phyloP scores from a whole-genome alignment of 257 asterid genomes.

The Gentiana dahurica region DNA sequence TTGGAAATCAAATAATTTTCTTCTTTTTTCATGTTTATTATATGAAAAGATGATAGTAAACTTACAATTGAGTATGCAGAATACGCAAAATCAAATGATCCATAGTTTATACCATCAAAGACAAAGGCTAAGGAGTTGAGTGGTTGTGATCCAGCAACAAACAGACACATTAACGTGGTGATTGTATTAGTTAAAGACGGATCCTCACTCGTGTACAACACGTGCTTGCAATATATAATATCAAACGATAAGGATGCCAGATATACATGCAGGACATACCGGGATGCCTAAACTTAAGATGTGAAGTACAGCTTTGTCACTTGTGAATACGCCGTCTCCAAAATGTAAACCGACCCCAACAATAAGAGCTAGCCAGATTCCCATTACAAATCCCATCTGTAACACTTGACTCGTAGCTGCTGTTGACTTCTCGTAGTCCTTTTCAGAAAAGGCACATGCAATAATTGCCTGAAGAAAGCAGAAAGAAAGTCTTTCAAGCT shows the following conservation, averaged over 20 bases:
- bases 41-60: background rate
- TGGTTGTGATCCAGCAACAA: slow-evolving; percentile 88
- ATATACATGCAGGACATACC: slow-evolving; percentile 22
- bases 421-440: slow-evolving; percentile 70
- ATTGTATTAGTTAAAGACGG: background rate
- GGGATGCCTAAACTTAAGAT: slow-evolving; percentile 64
- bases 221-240: too few species aligned
- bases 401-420: slow-evolving; percentile 72
- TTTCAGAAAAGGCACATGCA: slow-evolving; percentile 94
- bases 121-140: slow-evolving; percentile 84
- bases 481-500: background rate
- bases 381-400: slow-evolving; percentile 90
- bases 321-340: slow-evolving; percentile 78
- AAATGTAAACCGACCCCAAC: slow-evolving; percentile 74
- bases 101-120: slow-evolving; percentile 83
- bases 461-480: slow-evolving; percentile 56
- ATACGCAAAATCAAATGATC: slow-evolving; percentile 84
- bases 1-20: too few species aligned
- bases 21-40: too few species aligned
- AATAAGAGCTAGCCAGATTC: slow-evolving; percentile 54
- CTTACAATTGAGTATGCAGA: slow-evolving; percentile 88
- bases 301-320: slow-evolving; percentile 47
- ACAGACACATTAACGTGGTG: slow-evolving; percentile 22
- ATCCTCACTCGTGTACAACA: too few species aligned
- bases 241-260: background rate